phyloP scores from a whole-genome alignment of 352 stramenopile genomes.

The Phytophthora idaei region DNA sequence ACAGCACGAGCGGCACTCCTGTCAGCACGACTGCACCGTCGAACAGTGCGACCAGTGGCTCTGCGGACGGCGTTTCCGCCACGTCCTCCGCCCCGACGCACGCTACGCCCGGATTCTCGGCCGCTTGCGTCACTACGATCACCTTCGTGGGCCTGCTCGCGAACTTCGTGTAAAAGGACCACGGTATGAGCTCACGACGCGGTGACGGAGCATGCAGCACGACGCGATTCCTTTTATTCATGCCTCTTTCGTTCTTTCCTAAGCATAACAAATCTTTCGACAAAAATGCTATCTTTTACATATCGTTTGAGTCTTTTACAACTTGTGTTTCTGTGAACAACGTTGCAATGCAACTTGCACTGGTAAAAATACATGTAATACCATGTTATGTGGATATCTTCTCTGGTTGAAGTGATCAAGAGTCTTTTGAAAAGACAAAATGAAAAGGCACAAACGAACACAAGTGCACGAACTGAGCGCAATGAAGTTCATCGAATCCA shows the following conservation, averaged over 20 bases:
- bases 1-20: constrained; percentile 8
- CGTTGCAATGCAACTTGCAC: too few species aligned
- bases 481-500: too few species aligned
- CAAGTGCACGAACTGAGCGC: constrained; percentile 2
- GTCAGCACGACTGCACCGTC: constrained; percentile 11
- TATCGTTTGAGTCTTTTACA: too few species aligned
- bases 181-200: constrained; percentile 10
- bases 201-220: background rate
- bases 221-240: constrained; percentile 5
- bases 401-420: too few species aligned
- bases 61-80: constrained; percentile 20
- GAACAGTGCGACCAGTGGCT: constrained; percentile 15
- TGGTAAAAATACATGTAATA: too few species aligned
- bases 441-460: constrained; percentile 1
- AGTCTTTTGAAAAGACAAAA: too few species aligned
- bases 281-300: background rate
- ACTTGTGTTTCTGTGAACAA: too few species aligned
- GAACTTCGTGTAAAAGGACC: constrained; percentile 21
- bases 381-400: too few species aligned
- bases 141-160: constrained; percentile 14
- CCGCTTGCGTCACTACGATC: constrained; percentile 17
- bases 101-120: constrained; percentile 14
- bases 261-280: background rate
- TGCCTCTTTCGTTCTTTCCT: background rate
- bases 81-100: constrained; percentile 21